Conservation (phyloP, 352 stramenopile species). For the Hyaloperonospora arabidopsidis region DNA sequence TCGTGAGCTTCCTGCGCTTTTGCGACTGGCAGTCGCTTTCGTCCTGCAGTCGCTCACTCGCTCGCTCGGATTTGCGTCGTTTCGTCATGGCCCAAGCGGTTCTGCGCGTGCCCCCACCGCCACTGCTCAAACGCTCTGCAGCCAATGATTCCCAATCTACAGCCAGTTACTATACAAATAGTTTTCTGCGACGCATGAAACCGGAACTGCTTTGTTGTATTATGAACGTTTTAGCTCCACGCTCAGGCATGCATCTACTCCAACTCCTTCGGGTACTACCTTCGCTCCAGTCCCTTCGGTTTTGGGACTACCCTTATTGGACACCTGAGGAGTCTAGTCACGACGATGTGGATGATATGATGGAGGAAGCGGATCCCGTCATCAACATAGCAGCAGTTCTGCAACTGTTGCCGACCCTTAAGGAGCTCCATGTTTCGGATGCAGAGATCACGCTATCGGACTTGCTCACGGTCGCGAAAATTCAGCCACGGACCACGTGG, state of each 20-base stretch:
- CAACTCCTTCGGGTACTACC: slow-evolving; percentile 31
- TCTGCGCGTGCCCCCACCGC: slow-evolving; percentile 31
- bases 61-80: slow-evolving; percentile 33
- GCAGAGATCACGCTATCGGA: slow-evolving; percentile 25
- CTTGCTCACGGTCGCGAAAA: slow-evolving; percentile 16
- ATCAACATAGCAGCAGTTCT: slow-evolving; percentile 33
- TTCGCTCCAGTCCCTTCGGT: slow-evolving; percentile 25
- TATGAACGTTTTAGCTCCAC: slow-evolving; percentile 24
- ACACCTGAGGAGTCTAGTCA: slow-evolving; percentile 7
- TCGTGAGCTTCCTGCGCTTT: slow-evolving; percentile 35
- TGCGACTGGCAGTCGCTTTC: slow-evolving; percentile 34
- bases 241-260: slow-evolving; percentile 37
- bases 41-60: slow-evolving; percentile 25
- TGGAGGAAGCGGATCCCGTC: slow-evolving; percentile 23
- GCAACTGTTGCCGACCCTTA: slow-evolving; percentile 25
- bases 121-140: background rate
- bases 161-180: slow-evolving; percentile 31
- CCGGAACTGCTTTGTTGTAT: slow-evolving; percentile 29
- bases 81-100: slow-evolving; percentile 36
- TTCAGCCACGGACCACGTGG: slow-evolving; percentile 2
- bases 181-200: slow-evolving; percentile 27
- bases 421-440: slow-evolving; percentile 34
- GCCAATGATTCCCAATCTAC: slow-evolving; percentile 1
- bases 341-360: slow-evolving; percentile 1
- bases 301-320: slow-evolving; percentile 41